Base-by-base conservation (phyloP, 2,329 filamentous ascomycete species). In the Colletotrichum horii region DNA sequence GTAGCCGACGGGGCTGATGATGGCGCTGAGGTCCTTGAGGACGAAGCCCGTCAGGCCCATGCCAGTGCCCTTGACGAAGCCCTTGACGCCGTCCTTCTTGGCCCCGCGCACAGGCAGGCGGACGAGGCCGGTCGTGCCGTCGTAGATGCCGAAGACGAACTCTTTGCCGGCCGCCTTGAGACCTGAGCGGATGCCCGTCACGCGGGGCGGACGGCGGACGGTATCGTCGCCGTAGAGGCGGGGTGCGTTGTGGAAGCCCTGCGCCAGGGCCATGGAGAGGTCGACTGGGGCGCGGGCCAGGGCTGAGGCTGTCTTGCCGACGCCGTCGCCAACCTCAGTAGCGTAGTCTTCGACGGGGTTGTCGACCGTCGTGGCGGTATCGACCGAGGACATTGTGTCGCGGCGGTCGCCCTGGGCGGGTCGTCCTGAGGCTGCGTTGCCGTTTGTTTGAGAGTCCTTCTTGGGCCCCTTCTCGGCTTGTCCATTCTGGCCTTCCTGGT, bases 211-310 rank as follows among this genome's bases (percentile, higher is more conserved):
- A 3, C 89, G 88, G 5, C 93, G 89, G 3, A 95, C 93, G 2
- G 93, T 94, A 65, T 91, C 89, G 79, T 95, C 93, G 16, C 93
- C 93, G 78, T 94, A 95, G 0, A 95, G 86, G 3, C 92, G 89
- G 2, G 93, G 93, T 0, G 92, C 92, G 77, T 94, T 94, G 81
- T 94, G 93, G 77, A 94, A 94, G 2, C 93, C 93, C 80, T 94
- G 92, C 2, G 91, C 91, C 3, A 94, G 81, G 0, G 91, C 91
- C 55, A 94, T 83, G 0, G 89, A 87, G 4, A 94, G 81, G 78
- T 93, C 89, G 77, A 93, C 89, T 0, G 93, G 93, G 0, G 91
- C 89, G 76, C 85, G 87, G 8, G 86, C 87, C 6, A 93, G 83
- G 6, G 91, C 89, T 3, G 84, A 80, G 0, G 88, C 88, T 0